Percentiles rank a stretch among this genome's conserved stretches.
phyloP scores from a whole-genome alignment of 2,329 filamentous ascomycete species.

The Penicillium polonicum region DNA sequence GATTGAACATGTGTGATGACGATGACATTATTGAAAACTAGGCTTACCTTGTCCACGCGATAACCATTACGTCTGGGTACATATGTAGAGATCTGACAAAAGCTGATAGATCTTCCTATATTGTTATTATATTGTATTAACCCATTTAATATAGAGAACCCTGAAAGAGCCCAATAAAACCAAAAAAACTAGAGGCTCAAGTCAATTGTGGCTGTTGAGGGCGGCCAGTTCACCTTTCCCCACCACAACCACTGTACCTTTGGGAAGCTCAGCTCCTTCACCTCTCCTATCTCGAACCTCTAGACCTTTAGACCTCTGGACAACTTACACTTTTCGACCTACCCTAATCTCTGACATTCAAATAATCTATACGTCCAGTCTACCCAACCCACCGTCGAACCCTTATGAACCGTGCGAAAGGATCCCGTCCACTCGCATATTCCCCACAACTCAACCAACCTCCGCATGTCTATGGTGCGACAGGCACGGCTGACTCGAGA shows the following conservation, averaged over 20 bases:
- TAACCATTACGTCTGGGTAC: not conserved
- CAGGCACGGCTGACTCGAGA: constrained; percentile 45
- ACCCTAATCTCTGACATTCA: not conserved
- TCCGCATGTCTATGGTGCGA: constrained; percentile 42
- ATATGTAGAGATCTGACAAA: not conserved
- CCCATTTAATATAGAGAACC: not conserved
- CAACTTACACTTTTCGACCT: not conserved
- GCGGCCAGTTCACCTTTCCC: constrained; percentile 3
- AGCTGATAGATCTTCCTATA: no score
- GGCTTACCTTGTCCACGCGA: not conserved
- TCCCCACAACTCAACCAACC: constrained; percentile 29
- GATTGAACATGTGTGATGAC: constrained; percentile 7
- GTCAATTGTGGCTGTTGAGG: not conserved
- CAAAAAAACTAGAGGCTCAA: not conserved
- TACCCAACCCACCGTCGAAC: not conserved
- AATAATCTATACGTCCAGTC: not conserved
- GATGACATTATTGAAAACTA: constrained; percentile 8
- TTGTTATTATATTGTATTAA: not conserved
- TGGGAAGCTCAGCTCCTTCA: constrained; percentile 10
- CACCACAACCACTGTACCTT: constrained; percentile 4
- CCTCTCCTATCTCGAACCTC: not conserved
- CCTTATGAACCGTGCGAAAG: constrained; percentile 32
- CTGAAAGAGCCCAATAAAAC: not conserved
- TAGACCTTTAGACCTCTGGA: not conserved
- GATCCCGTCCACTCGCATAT: constrained; percentile 25